Conservation (phyloP, 164 flowering plant species). For the Paratinospora sagittata region DNA sequence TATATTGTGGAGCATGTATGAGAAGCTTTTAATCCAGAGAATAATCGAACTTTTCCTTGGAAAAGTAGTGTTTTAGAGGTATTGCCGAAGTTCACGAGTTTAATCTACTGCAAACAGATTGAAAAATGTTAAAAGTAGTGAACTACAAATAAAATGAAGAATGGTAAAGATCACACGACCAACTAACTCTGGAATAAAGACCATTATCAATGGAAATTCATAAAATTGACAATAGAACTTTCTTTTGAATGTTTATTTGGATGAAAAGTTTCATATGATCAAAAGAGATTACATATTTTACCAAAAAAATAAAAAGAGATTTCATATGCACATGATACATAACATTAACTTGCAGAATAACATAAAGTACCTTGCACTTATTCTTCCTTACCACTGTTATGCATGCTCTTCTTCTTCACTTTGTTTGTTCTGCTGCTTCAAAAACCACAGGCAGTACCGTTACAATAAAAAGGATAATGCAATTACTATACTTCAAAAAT, state of each 20-base stretch:
- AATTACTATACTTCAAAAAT: too few relatives aligned
- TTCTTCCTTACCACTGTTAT: background rate
- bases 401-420: background rate
- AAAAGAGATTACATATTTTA: too few relatives aligned
- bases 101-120: background rate
- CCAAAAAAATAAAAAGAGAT: background rate
- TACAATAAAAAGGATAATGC: too few relatives aligned
- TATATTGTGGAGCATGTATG: too few relatives aligned
- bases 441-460: background rate
- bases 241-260: background rate
- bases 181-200: background rate
- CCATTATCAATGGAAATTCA: background rate
- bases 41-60: too few relatives aligned
- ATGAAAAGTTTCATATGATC: background rate
- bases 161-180: too few relatives aligned
- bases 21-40: too few relatives aligned
- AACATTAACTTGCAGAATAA: background rate
- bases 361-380: background rate
- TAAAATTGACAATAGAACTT: too few relatives aligned
- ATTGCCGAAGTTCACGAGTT: too few relatives aligned
- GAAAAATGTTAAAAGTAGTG: background rate
- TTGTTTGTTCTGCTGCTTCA: slow-evolving; percentile 5
- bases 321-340: background rate
- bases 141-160: background rate
- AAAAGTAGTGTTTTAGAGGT: too few relatives aligned